A percentile compares a stretch with the other conserved stretches of the same genome.
These are phyloP conservation scores for Huntiella bhutanensis DNA, from an alignment of 2,329 filamentous ascomycete genomes.

Conservation along the genomic window DNA sequence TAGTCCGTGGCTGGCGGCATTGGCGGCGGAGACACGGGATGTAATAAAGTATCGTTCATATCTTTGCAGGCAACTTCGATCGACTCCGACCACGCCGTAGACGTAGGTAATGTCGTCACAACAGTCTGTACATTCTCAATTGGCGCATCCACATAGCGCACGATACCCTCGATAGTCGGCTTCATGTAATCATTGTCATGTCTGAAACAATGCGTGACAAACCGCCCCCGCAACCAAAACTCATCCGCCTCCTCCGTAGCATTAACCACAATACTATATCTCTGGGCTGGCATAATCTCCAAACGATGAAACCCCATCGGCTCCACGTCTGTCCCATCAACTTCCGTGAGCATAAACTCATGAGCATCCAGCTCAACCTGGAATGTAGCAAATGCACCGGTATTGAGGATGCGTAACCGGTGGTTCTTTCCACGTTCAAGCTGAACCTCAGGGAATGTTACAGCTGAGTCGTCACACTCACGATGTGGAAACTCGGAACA, in stretches of 20 bases:
- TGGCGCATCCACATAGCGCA: constrained; percentile 16
- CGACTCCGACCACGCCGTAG: constrained; percentile 29
- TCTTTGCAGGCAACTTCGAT: constrained; percentile 32
- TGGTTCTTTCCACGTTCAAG: constrained; percentile 38
- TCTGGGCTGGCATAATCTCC: constrained; percentile 49
- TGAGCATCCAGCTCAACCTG: constrained; percentile 55
- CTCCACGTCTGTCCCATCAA: constrained; percentile 48
- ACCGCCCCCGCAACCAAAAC: constrained; percentile 44
- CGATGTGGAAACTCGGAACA: constrained; percentile 21
- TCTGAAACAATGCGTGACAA: constrained; percentile 23
- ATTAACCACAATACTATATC: constrained; percentile 48
- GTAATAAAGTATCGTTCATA: constrained; percentile 29
- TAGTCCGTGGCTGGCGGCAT: constrained; percentile 22
- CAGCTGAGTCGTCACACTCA: constrained; percentile 25
- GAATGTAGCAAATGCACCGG: constrained; percentile 52
- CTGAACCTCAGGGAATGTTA: constrained; percentile 23
- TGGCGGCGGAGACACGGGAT: constrained; percentile 20
- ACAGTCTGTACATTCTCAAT: not conserved
- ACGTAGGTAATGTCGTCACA: constrained; percentile 16
- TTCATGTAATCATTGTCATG: constrained; percentile 17
- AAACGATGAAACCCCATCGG: constrained; percentile 39
- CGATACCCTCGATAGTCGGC: constrained; percentile 17
- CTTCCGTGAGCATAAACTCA: constrained; percentile 43
- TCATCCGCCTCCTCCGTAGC: constrained; percentile 34
- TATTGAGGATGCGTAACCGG: constrained; percentile 48